phyloP scores from a whole-genome alignment of 2,329 filamentous ascomycete species.

The Colletotrichum lindemuthianum region DNA sequence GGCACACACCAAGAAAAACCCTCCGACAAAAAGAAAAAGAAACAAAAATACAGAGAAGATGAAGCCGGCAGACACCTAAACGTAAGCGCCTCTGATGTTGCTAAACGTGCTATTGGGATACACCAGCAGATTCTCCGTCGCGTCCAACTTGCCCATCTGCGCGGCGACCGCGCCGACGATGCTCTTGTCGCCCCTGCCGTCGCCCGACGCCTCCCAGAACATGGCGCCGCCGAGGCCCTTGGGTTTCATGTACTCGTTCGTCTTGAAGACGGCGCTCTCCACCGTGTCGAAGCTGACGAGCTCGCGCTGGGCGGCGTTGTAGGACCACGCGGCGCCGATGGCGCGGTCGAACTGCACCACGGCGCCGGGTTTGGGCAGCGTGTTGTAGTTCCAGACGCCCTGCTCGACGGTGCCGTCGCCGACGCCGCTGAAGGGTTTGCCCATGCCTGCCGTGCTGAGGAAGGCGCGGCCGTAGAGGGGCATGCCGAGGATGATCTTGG shows the following conservation, averaged over 20 bases:
- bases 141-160: conserved; percentile 59
- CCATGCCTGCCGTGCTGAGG: conserved; percentile 72
- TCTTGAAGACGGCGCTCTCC: conserved; percentile 68
- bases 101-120: conserved; percentile 68
- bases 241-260: conserved; percentile 65
- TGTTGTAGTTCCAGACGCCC: conserved; percentile 79
- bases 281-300: conserved; percentile 78
- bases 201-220: conserved; percentile 86
- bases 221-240: conserved; percentile 77
- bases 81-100: conserved; percentile 57
- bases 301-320: conserved; percentile 65
- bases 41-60: not conserved
- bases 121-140: conserved; percentile 59
- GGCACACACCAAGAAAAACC: no score
- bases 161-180: conserved; percentile 65
- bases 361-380: conserved; percentile 70
- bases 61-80: not conserved
- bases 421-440: conserved; percentile 69
- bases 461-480: conserved; percentile 86
- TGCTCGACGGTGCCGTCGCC: conserved; percentile 67
- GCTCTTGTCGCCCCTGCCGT: conserved; percentile 62
- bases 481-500: conserved; percentile 79
- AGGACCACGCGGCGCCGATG: conserved; percentile 76
- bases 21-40: no score
- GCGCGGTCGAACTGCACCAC: conserved; percentile 65